Conservation (phyloP, 768 basidiomycete genomes). For the Rickenella mellea region DNA sequence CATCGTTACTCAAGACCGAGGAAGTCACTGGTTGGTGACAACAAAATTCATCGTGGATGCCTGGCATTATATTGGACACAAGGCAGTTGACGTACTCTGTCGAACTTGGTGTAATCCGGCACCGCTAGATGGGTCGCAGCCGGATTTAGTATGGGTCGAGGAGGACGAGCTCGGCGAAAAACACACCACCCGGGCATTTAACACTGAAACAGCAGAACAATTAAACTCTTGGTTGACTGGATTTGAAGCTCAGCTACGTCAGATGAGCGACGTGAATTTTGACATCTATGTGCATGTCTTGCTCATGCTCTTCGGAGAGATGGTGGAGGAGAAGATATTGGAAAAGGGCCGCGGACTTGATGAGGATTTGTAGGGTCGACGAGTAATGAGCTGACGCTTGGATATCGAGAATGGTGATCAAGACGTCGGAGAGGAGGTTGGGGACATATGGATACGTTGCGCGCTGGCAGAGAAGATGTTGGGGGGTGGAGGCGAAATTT, state of each 20-base stretch:
- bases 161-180: conserved; percentile 9
- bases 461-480: too few relatives aligned
- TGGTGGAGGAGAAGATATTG: conserved; percentile 3
- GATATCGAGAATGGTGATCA: too few relatives aligned
- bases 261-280: conserved; percentile 14
- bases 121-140: conserved; percentile 11
- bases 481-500: too few relatives aligned
- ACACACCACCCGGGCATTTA: conserved; percentile 15
- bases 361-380: conserved; percentile 4
- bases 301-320: conserved; percentile 12
- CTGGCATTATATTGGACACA: conserved; percentile 23
- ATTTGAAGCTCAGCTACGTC: conserved; percentile 14
- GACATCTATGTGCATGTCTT: conserved; percentile 13
- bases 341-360: not conserved
- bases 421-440: too few relatives aligned
- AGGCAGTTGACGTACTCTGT: conserved; percentile 9
- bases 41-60: conserved; percentile 13
- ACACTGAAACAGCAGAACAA: conserved; percentile 20
- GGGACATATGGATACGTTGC: too few relatives aligned
- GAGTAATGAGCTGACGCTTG: too few relatives aligned
- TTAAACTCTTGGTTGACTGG: conserved; percentile 15
- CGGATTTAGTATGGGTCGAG: conserved; percentile 7
- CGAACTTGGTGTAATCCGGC: conserved; percentile 10
- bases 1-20: conserved; percentile 8
- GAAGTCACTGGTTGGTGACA: conserved; percentile 6